These are phyloP conservation scores for Lophiotrema nucula DNA, from an alignment of 495 filamentous ascomycete genomes.

Conservation along the genomic window DNA sequence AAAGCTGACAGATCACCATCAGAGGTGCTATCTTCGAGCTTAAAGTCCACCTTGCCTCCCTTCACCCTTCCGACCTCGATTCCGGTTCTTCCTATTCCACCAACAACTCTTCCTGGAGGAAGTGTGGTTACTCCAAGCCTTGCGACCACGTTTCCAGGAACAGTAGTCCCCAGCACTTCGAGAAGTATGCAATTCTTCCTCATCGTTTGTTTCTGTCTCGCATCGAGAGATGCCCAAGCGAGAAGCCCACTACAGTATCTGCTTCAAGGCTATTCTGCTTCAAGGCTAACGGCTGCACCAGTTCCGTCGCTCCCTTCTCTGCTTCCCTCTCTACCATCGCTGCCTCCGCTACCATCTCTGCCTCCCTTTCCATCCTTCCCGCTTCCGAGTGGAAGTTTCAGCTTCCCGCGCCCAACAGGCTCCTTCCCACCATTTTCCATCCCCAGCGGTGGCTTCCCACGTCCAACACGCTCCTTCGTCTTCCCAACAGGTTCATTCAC, in stretches of 20 bases:
- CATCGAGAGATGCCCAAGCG: too few species aligned
- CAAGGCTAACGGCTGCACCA: too few species aligned
- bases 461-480: background rate
- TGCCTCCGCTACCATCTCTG: too few species aligned
- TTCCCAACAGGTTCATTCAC: background rate
- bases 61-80: background rate
- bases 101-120: background rate
- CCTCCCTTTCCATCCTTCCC: too few species aligned
- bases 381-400: background rate
- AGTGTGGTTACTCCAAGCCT: background rate
- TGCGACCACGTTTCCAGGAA: background rate
- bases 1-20: background rate
- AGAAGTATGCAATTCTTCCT: background rate
- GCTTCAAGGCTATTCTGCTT: too few species aligned
- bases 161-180: background rate
- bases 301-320: too few species aligned
- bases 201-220: background rate
- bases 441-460: background rate
- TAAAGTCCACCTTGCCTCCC: background rate
- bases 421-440: background rate
- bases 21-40: background rate
- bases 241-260: too few species aligned
- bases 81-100: background rate
- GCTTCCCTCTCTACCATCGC: too few species aligned
- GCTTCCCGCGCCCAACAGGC: background rate